These are phyloP conservation scores for Infundibulicybe gibba DNA, from an alignment of 768 basidiomycete genomes.

Conservation along the genomic window DNA sequence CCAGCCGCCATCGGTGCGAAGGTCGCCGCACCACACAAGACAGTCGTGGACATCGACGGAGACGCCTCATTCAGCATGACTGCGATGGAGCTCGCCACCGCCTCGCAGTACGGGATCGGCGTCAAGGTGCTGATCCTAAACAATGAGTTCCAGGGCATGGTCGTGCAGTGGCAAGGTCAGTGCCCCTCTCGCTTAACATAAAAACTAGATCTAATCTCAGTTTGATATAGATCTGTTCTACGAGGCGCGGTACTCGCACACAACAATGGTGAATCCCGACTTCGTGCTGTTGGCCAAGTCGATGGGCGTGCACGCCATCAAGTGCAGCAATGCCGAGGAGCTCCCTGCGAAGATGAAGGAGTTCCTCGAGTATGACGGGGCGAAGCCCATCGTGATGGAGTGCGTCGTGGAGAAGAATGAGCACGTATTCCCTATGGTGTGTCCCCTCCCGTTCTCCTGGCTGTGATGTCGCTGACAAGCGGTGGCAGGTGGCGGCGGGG, in stretches of 20 bases:
- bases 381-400: constrained; percentile 87
- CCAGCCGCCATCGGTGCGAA: constrained; percentile 96
- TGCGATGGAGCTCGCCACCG: constrained; percentile 97
- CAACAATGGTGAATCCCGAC: constrained; percentile 92
- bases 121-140: constrained; percentile 93
- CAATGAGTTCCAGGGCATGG: constrained; percentile 99
- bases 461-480: constrained; percentile 4
- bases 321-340: constrained; percentile 66
- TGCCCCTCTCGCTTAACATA: constrained; percentile 1
- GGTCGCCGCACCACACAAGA: constrained; percentile 91
- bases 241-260: constrained; percentile 94
- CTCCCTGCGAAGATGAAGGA: constrained; percentile 97
- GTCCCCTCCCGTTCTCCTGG: constrained; percentile 9
- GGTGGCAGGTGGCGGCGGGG: constrained; percentile 74
- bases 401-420: constrained; percentile 81
- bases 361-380: constrained; percentile 91
- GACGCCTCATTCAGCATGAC: constrained; percentile 99
- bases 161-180: constrained; percentile 96
- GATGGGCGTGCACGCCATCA: constrained; percentile 91
- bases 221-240: constrained; percentile 79
- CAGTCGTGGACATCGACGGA: constrained; percentile 94
- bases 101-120: constrained; percentile 86
- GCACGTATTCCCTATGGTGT: constrained; percentile 90
- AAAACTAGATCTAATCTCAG: neutral
- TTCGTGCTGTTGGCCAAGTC: constrained; percentile 86